Conservation (phyloP, 345 rosid genomes). For the Cardiospermum halicacabum region DNA sequence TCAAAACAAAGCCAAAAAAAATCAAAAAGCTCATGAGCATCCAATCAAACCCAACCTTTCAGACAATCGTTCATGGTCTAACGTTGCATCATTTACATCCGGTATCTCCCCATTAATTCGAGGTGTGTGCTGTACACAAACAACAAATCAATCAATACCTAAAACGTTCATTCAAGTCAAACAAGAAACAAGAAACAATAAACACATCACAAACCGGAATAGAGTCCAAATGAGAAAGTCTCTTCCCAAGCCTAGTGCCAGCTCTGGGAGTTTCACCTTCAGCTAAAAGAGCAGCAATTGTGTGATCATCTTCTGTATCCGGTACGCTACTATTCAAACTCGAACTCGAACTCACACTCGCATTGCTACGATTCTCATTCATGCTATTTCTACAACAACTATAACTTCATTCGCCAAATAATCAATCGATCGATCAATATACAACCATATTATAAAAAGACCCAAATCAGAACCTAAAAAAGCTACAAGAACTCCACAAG, state of each 20-base stretch:
- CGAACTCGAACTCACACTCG: constrained; percentile 76
- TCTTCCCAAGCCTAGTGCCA: constrained; percentile 62
- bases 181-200: not conserved
- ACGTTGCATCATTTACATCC: constrained; percentile 73
- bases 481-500: not conserved
- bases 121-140: constrained; percentile 82
- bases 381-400: constrained; percentile 27
- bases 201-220: constrained; percentile 71
- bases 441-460: not conserved
- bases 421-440: not conserved
- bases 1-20: not conserved
- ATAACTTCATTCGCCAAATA: not conserved
- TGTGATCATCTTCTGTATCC: constrained; percentile 81
- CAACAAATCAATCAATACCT: constrained; percentile 13
- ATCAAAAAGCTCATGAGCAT: not conserved
- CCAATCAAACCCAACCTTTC: constrained; percentile 66
- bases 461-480: not conserved
- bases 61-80: constrained; percentile 86
- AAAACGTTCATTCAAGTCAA: not conserved
- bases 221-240: constrained; percentile 85
- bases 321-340: constrained; percentile 70
- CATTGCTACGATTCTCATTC: constrained; percentile 47
- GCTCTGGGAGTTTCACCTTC: constrained; percentile 48
- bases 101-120: constrained; percentile 77
- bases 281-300: constrained; percentile 70